Percentiles rank a stretch among this genome's conserved stretches.
phyloP scores from a whole-genome alignment of 306 rosid genomes.

The Citrullus mucosospermus region DNA sequence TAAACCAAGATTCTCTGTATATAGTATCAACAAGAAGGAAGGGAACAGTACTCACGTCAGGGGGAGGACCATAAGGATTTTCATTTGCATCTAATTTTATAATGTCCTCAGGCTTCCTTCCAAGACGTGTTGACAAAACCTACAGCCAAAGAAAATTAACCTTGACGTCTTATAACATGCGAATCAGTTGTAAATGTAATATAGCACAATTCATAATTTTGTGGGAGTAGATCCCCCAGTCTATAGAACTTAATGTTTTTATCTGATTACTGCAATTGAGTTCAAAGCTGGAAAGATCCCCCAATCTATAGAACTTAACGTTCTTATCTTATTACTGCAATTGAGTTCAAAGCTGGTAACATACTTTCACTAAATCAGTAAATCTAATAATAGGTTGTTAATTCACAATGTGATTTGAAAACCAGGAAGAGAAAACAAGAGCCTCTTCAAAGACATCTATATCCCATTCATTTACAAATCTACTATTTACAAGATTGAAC shows the following conservation, averaged over 20 bases:
- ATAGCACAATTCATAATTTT: not conserved
- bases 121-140: constrained; percentile 75
- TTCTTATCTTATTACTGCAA: not conserved
- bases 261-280: no score
- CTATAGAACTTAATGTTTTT: not conserved
- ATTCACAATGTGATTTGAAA: not conserved
- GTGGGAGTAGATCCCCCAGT: not conserved
- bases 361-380: not conserved
- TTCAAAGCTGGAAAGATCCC: no score
- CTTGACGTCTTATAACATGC: not conserved
- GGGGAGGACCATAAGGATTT: constrained; percentile 98
- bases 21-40: not conserved
- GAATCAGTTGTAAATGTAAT: not conserved
- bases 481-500: no score
- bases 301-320: no score
- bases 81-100: constrained; percentile 96
- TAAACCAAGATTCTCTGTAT: not conserved
- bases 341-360: not conserved
- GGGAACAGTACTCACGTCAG: constrained; percentile 45
- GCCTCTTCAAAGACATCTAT: not conserved
- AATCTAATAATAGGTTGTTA: not conserved
- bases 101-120: constrained; percentile 93
- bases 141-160: constrained; percentile 10
- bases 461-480: not conserved
- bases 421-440: not conserved